These are phyloP conservation scores for Fusarium nelsonii DNA, from an alignment of 2,329 filamentous ascomycete species.

Conservation along the genomic window DNA sequence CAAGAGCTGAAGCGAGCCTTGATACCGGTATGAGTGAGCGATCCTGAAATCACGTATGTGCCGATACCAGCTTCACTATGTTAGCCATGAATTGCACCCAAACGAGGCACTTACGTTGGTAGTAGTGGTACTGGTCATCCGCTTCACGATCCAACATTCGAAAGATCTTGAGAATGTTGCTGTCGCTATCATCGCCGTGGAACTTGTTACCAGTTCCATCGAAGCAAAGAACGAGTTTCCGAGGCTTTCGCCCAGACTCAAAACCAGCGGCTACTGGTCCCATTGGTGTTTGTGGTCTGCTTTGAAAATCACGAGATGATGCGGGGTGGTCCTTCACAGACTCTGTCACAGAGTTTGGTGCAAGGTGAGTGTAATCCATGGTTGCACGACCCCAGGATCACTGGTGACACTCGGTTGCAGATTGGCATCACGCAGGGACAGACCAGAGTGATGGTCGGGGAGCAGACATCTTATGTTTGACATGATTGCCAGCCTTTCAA, in stretches of 20 bases:
- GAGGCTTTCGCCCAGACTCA: slow-evolving; percentile 41
- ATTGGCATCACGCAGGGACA: slow-evolving; percentile 4
- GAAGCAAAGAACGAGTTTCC: slow-evolving; percentile 71
- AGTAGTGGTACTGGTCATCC: slow-evolving; percentile 72
- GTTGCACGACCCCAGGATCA: slow-evolving; percentile 17
- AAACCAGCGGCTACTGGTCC: slow-evolving; percentile 16
- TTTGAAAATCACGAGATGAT: slow-evolving; percentile 39
- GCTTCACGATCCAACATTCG: slow-evolving; percentile 75
- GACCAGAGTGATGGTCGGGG: slow-evolving; percentile 1
- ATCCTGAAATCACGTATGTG: slow-evolving; percentile 75
- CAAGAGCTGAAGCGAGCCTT: slow-evolving; percentile 71
- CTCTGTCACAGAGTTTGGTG: slow-evolving; percentile 34
- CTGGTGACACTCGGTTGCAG: not conserved
- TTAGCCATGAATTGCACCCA: not conserved
- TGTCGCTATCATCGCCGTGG: slow-evolving; percentile 71
- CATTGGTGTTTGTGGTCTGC: slow-evolving; percentile 45
- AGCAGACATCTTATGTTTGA: slow-evolving; percentile 30
- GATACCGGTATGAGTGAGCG: slow-evolving; percentile 68
- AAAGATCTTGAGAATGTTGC: slow-evolving; percentile 77
- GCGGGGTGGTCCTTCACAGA: slow-evolving; percentile 28
- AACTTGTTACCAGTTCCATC: slow-evolving; percentile 75
- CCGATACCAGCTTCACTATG: slow-evolving; percentile 72
- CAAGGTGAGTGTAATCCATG: slow-evolving; percentile 46
- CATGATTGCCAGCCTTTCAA: slow-evolving; percentile 9
- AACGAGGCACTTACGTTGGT: slow-evolving; percentile 64